Evolutionary conservation across 495 filamentous ascomycete genomes (phyloP).

Genomic region (Glarea lozoyensis): DNA sequence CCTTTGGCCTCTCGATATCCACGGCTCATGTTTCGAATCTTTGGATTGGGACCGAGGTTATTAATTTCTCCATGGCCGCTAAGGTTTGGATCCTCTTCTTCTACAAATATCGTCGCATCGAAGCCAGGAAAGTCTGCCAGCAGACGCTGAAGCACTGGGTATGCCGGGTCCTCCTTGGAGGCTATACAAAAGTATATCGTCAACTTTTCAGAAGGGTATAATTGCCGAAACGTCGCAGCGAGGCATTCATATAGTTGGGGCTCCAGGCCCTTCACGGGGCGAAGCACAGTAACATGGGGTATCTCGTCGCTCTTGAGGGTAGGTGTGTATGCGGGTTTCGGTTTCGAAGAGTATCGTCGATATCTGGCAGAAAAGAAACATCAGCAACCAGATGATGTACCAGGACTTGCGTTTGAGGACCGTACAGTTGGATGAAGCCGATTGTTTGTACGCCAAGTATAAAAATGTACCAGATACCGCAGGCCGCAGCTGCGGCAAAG

Average conservation of each 20-base stretch:
- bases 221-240: conserved; percentile 77
- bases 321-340: conserved; percentile 32
- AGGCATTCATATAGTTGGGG: conserved; percentile 86
- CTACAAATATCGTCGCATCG: conserved; percentile 70
- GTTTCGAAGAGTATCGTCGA: conserved; percentile 38
- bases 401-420: conserved; percentile 3
- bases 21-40: conserved; percentile 93
- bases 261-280: conserved; percentile 90
- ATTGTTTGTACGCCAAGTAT: conserved; percentile 40
- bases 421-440: conserved; percentile 44
- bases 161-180: conserved; percentile 67
- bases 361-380: conserved; percentile 28
- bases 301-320: conserved; percentile 34
- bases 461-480: conserved; percentile 38
- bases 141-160: conserved; percentile 61
- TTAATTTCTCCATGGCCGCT: conserved; percentile 40
- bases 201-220: conserved; percentile 68
- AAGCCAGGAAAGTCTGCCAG: conserved; percentile 61
- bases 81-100: conserved; percentile 76
- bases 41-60: conserved; percentile 87
- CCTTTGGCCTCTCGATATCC: conserved; percentile 91
- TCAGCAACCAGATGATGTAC: too few relatives aligned
- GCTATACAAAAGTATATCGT: conserved; percentile 80
- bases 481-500: conserved; percentile 33
- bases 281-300: conserved; percentile 86